Conservation (phyloP, 139 green algal genomes). For the Coelastrella sp. region DNA sequence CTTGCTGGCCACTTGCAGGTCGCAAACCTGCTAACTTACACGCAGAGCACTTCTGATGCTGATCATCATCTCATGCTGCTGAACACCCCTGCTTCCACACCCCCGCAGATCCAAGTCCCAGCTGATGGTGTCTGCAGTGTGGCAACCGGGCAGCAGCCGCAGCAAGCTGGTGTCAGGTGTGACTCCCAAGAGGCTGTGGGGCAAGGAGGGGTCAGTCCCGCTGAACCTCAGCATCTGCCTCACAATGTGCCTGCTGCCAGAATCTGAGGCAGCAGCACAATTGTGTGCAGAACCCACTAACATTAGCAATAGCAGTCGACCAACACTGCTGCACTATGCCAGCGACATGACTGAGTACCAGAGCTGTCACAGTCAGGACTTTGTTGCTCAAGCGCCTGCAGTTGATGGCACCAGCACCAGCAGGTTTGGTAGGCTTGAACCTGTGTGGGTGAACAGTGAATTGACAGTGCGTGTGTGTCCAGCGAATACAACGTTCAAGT, state of each 20-base stretch:
- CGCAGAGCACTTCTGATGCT: no score
- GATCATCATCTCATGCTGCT: no score
- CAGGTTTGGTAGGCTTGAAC: neutral
- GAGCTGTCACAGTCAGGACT: neutral
- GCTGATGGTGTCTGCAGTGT: conserved; percentile 19
- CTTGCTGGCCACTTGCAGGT: no score
- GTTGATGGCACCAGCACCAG: neutral
- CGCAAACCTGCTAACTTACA: no score
- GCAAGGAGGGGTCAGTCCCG: conserved; percentile 4
- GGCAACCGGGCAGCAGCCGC: neutral
- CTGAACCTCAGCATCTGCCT: conserved; percentile 27
- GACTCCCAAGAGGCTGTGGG: conserved; percentile 19
- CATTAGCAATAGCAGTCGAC: neutral
- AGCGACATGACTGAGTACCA: neutral
- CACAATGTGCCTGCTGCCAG: conserved; percentile 19
- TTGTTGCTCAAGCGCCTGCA: neutral
- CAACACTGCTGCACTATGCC: neutral
- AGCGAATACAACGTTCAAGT: conserved; percentile 15
- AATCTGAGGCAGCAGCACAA: neutral
- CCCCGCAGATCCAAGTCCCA: neutral
- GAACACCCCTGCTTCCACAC: neutral
- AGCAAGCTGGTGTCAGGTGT: conserved; percentile 12
- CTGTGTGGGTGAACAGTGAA: conserved; percentile 10
- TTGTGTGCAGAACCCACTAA: neutral
- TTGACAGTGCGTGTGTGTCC: neutral